Conservation (phyloP, 495 filamentous ascomycete species). For the Pseudevernia furfuracea region DNA sequence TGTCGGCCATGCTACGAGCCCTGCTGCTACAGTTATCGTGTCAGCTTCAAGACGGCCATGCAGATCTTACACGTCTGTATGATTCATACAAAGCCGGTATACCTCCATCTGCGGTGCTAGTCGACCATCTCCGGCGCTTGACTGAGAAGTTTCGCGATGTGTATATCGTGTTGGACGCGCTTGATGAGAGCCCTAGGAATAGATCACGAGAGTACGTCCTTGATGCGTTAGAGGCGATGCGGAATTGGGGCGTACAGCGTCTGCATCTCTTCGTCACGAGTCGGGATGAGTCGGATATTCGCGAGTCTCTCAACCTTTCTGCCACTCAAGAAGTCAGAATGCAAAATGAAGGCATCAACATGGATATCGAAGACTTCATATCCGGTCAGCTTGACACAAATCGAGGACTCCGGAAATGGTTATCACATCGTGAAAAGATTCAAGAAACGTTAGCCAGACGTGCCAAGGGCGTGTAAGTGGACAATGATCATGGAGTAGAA, state of each 20-base stretch:
- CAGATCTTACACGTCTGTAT: constrained; percentile 23
- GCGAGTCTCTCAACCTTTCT: constrained; percentile 26
- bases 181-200: constrained; percentile 27
- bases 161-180: constrained; percentile 29
- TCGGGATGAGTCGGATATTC: constrained; percentile 34
- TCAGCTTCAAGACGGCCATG: constrained; percentile 24
- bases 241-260: constrained; percentile 25
- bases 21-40: constrained; percentile 33
- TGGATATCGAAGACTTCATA: constrained; percentile 32
- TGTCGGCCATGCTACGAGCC: constrained; percentile 32
- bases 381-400: constrained; percentile 29
- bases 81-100: constrained; percentile 11
- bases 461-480: constrained; percentile 34
- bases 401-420: constrained; percentile 28
- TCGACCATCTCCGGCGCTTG: constrained; percentile 20
- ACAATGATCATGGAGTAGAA: background rate
- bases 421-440: constrained; percentile 27
- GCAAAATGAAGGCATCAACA: constrained; percentile 27
- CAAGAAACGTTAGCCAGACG: constrained; percentile 23
- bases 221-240: constrained; percentile 26
- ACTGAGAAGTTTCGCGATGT: constrained; percentile 21
- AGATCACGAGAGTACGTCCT: constrained; percentile 27
- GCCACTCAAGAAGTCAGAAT: constrained; percentile 23
- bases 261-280: constrained; percentile 37
- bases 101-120: constrained; percentile 19